These are phyloP conservation scores for Coemansia sp. DNA, from an alignment of 192 early-diverging fungal genomes.

Conservation along the genomic window DNA sequence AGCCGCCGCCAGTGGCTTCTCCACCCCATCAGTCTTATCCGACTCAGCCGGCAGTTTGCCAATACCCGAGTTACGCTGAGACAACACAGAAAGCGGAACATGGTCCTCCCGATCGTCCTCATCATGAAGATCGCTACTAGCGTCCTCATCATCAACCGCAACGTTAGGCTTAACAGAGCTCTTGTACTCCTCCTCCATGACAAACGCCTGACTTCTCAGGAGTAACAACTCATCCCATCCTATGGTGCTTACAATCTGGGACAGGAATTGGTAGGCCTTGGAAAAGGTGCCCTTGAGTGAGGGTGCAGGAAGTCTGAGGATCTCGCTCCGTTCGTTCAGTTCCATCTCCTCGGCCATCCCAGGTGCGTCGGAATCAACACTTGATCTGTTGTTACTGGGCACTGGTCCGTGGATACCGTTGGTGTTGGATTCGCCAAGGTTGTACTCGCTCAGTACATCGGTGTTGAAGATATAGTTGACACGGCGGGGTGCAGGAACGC, in stretches of 20 bases:
- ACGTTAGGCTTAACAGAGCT: conserved; percentile 37
- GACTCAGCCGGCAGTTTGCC: neutral
- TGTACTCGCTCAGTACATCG: conserved; percentile 63
- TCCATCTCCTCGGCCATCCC: conserved; percentile 43
- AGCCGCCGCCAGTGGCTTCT: neutral
- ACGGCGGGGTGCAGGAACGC: conserved; percentile 86
- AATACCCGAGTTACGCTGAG: conserved; percentile 17
- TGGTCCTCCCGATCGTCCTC: conserved; percentile 36
- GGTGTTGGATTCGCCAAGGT: conserved; percentile 36
- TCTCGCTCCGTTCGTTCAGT: conserved; percentile 56
- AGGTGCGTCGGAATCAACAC: conserved; percentile 40
- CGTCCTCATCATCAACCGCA: conserved; percentile 40
- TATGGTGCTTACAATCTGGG: conserved; percentile 74
- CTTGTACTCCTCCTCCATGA: conserved; percentile 99
- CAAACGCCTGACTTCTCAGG: conserved; percentile 87
- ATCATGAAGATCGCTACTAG: conserved; percentile 1
- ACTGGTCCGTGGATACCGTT: conserved; percentile 39
- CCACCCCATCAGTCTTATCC: neutral
- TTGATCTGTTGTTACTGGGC: conserved; percentile 27
- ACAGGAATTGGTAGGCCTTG: conserved; percentile 82
- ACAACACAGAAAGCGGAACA: conserved; percentile 33
- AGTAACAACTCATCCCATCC: conserved; percentile 96
- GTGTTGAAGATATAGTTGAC: conserved; percentile 87
- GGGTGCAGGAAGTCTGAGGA: conserved; percentile 83
- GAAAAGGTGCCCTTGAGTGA: conserved; percentile 92